Percentiles rank a stretch among this genome's conserved stretches.
Evolutionary conservation across 768 basidiomycete genomes (phyloP).

Genomic region (Mycena leptocephala): DNA sequence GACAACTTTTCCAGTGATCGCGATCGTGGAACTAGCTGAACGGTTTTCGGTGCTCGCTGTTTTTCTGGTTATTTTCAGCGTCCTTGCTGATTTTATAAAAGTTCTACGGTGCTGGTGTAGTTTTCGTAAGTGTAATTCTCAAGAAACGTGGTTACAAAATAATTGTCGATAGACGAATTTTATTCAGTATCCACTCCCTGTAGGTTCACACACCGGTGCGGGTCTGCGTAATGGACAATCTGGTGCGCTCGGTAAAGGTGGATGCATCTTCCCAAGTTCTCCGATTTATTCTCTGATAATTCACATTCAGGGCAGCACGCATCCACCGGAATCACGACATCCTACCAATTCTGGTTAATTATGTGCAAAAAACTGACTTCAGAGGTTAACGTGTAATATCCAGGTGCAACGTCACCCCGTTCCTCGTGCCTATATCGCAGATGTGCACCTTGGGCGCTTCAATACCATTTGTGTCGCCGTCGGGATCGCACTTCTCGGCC

Average conservation of each 20-base stretch:
- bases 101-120: conserved; percentile 34
- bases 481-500: conserved; percentile 64
- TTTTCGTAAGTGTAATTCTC: conserved; percentile 10
- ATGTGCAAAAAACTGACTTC: no score
- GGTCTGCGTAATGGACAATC: conserved; percentile 70
- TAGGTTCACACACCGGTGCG: conserved; percentile 77
- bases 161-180: conserved; percentile 67
- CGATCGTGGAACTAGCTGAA: conserved; percentile 79
- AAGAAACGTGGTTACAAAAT: background rate
- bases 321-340: conserved; percentile 80
- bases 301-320: conserved; percentile 66
- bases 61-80: background rate
- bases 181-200: conserved; percentile 81
- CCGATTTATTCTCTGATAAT: background rate
- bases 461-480: conserved; percentile 80
- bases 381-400: background rate
- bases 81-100: background rate
- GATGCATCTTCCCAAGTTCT: background rate
- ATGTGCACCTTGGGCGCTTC: conserved; percentile 81
- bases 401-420: conserved; percentile 78
- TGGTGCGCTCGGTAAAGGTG: conserved; percentile 74
- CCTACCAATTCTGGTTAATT: conserved; percentile 77
- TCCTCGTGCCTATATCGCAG: conserved; percentile 81
- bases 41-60: conserved; percentile 72
- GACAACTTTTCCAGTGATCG: conserved; percentile 67